Conservation (phyloP, 2,329 filamentous ascomycete genomes). For the Boeremia lycopersici region DNA sequence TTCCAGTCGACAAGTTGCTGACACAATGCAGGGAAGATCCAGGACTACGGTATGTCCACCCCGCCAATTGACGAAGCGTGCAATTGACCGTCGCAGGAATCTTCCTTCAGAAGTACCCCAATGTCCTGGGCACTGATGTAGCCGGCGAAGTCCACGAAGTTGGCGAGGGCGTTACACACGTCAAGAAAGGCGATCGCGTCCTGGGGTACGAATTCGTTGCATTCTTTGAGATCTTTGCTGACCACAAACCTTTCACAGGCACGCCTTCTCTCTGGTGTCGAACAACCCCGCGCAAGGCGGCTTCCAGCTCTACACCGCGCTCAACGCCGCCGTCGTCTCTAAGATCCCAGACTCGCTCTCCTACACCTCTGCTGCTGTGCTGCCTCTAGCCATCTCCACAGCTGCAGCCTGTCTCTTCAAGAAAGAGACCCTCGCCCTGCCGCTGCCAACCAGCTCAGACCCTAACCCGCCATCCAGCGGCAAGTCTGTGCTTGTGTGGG, state of each 20-base stretch:
- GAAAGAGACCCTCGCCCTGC: constrained; percentile 47
- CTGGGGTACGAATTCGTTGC: constrained; percentile 37
- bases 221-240: not conserved
- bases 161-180: constrained; percentile 53
- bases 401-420: constrained; percentile 53
- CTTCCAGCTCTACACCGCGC: constrained; percentile 46
- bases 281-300: constrained; percentile 31
- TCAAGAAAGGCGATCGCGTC: constrained; percentile 54
- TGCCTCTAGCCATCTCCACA: constrained; percentile 54
- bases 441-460: constrained; percentile 45
- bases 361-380: constrained; percentile 49
- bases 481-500: constrained; percentile 57
- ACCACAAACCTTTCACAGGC: constrained; percentile 18
- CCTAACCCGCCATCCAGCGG: constrained; percentile 34
- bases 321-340: constrained; percentile 38
- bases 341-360: constrained; percentile 48
- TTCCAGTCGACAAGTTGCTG: not conserved
- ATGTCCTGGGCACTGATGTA: constrained; percentile 50
- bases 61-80: too few relatives aligned
- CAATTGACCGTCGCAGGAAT: constrained; percentile 26
- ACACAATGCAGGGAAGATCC: constrained; percentile 35
- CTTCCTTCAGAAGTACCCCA: constrained; percentile 44
- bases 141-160: constrained; percentile 56
- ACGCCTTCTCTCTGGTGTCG: constrained; percentile 34
- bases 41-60: constrained; percentile 34